Conservation (phyloP, 169 alveolate genomes). For the Eimeria necatrix region DNA sequence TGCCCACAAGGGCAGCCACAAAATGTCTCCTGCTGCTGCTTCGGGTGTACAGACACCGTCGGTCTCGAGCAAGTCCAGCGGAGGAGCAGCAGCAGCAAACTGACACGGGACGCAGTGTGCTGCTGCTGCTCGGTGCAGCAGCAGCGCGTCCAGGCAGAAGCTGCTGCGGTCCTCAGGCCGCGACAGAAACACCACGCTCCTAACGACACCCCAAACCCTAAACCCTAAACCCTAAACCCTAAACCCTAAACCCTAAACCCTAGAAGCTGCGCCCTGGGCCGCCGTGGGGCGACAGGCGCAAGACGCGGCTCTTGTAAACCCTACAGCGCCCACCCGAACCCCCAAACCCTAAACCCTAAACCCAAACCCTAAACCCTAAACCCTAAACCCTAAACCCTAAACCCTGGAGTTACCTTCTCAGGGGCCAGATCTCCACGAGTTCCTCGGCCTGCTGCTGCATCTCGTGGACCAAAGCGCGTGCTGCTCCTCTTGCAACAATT, state of each 20-base stretch:
- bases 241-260: constrained; percentile 46
- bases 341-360: constrained; percentile 5
- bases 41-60: constrained; percentile 54
- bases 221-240: constrained; percentile 44
- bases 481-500: constrained; percentile 4
- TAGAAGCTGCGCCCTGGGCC: too few relatives aligned
- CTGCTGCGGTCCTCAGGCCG: neutral
- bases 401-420: neutral
- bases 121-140: constrained; percentile 68
- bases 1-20: constrained; percentile 71
- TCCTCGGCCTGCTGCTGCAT: constrained; percentile 54
- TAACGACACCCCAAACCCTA: neutral
- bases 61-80: constrained; percentile 39
- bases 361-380: constrained; percentile 36
- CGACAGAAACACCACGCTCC: constrained; percentile 39
- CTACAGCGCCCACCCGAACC: neutral
- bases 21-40: constrained; percentile 22
- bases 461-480: constrained; percentile 28
- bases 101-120: constrained; percentile 47
- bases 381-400: constrained; percentile 2
- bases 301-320: too few relatives aligned
- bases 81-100: constrained; percentile 11
- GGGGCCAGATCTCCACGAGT: constrained; percentile 28
- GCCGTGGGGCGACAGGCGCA: too few relatives aligned
- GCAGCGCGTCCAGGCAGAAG: neutral